Evolutionary conservation across 331 rosid genomes (phyloP).

Genomic region (Stylosanthes scabra): DNA sequence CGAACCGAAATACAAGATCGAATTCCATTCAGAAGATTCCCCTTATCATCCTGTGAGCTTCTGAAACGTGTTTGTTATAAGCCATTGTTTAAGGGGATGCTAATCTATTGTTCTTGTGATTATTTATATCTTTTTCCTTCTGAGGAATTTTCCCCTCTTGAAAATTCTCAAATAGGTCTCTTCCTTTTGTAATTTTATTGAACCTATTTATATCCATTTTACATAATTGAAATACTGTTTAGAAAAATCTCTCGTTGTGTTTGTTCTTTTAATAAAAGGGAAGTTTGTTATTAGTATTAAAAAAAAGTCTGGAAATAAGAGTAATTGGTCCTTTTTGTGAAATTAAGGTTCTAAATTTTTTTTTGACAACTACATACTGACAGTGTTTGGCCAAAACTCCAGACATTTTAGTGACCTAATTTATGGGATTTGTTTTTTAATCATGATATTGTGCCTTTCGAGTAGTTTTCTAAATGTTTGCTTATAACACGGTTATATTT

Average conservation of each 20-base stretch:
- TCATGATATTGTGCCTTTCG: constrained; percentile 1
- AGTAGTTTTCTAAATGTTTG: constrained; percentile 6
- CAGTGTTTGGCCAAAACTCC: not conserved
- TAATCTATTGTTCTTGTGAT: not conserved
- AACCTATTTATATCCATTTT: not conserved
- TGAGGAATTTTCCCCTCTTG: no score
- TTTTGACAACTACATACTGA: constrained; percentile 21
- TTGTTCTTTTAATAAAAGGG: not conserved
- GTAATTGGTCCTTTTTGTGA: not conserved
- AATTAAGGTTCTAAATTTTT: not conserved
- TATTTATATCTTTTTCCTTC: no score
- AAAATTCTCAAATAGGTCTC: not conserved
- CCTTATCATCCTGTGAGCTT: constrained; percentile 80
- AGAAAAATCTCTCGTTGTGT: no score
- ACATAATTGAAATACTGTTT: no score
- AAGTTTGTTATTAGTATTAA: not conserved
- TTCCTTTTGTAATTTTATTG: not conserved
- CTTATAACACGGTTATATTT: not conserved
- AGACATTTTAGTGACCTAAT: not conserved
- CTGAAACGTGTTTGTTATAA: not conserved
- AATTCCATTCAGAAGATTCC: constrained; percentile 80
- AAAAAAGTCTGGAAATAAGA: constrained; percentile 12
- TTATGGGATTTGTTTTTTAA: constrained; percentile 14
- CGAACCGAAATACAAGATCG: constrained; percentile 87
- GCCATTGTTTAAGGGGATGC: not conserved